phyloP scores from a whole-genome alignment of 2,329 filamentous ascomycete species.

The Paecilomyces niveus region DNA sequence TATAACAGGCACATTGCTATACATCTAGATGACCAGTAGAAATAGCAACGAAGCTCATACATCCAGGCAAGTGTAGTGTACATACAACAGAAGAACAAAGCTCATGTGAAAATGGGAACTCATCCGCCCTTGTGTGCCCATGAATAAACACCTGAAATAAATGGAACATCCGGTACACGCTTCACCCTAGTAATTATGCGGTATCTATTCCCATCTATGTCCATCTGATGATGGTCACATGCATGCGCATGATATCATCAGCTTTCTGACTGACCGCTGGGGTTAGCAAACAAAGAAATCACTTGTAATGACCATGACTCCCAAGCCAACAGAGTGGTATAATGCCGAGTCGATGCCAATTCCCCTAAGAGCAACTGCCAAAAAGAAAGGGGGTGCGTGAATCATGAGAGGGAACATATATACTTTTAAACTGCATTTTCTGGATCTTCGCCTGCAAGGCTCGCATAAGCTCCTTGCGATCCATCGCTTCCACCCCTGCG shows the following conservation, averaged over 20 bases:
- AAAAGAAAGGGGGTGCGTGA: conserved; percentile 2
- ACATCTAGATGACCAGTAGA: background rate
- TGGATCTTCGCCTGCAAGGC: conserved; percentile 33
- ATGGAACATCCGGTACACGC: background rate
- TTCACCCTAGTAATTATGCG: background rate
- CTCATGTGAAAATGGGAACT: background rate
- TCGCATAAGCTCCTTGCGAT: conserved; percentile 52
- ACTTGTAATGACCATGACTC: background rate
- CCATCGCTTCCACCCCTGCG: conserved; percentile 39
- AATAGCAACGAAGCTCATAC: background rate
- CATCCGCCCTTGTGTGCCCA: background rate
- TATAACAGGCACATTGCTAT: background rate
- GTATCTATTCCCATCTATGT: background rate
- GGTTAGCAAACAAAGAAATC: background rate
- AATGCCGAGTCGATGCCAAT: background rate
- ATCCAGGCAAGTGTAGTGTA: background rate
- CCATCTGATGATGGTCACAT: background rate
- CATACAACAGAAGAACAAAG: background rate
- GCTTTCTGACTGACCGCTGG: background rate
- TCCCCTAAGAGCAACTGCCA: background rate
- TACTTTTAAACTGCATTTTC: conserved; percentile 21
- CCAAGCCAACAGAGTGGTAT: background rate
- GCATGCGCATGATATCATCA: background rate
- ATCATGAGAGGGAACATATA: background rate
- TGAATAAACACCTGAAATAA: background rate